phyloP scores from a whole-genome alignment of 352 stramenopile genomes.

The Ophiocytium majus region DNA sequence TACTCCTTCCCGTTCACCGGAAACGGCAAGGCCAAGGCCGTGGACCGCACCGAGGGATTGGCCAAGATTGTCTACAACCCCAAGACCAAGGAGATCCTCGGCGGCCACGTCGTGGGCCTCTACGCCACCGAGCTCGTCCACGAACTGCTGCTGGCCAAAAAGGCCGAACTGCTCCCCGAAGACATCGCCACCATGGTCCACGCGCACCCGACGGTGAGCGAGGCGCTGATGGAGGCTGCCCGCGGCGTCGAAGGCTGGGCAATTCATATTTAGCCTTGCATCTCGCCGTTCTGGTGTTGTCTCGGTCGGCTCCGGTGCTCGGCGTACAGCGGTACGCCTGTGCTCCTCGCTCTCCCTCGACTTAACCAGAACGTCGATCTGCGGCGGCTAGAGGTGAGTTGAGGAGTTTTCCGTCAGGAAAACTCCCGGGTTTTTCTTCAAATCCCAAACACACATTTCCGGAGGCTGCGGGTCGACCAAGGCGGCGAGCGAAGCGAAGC shows the following conservation, averaged over 20 bases:
- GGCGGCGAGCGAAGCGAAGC: no score
- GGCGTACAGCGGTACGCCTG: no score
- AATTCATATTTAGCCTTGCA: conserved; percentile 10
- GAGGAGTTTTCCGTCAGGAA: no score
- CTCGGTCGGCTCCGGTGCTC: no score
- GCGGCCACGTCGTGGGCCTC: background rate
- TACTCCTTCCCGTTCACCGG: background rate
- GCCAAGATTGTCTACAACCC: background rate
- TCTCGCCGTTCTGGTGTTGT: no score
- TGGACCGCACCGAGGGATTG: background rate
- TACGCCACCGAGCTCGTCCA: conserved; percentile 1
- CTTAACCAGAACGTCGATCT: no score
- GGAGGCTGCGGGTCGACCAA: no score
- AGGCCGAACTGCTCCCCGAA: background rate
- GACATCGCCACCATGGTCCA: background rate
- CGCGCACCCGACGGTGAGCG: background rate
- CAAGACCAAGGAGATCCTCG: background rate
- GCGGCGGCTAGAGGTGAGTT: no score
- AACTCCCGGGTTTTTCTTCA: no score
- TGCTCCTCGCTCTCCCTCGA: no score
- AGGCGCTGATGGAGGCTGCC: background rate
- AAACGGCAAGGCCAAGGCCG: background rate
- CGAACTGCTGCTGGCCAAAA: background rate
- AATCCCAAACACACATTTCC: no score
- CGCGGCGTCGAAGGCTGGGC: background rate